Percentiles rank a stretch among this genome's conserved stretches.
These are phyloP conservation scores for Backusella australiensis DNA, from an alignment of 192 early-diverging fungal species.

Conservation along the genomic window DNA sequence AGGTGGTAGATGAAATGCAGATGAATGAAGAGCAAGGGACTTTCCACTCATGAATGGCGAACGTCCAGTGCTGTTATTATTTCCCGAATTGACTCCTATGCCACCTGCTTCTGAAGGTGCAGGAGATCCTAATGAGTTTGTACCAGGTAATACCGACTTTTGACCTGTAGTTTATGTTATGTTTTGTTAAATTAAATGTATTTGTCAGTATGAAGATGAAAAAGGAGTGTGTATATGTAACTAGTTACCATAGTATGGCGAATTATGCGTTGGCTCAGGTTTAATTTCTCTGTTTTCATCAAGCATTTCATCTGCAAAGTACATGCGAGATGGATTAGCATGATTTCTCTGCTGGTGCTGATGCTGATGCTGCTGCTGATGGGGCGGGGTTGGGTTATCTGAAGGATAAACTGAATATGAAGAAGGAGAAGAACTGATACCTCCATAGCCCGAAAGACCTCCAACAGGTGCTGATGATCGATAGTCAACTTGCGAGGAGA, in stretches of 20 bases:
- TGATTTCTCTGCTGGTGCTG: not conserved
- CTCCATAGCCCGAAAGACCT: not conserved
- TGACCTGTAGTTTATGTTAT: not conserved
- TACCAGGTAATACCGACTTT: constrained; percentile 10
- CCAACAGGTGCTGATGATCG: not conserved
- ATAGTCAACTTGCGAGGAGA: constrained; percentile 14
- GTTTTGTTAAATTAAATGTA: not conserved
- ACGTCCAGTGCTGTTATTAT: not conserved
- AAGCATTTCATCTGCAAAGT: constrained; percentile 9
- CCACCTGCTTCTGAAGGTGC: constrained; percentile 13
- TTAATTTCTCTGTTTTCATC: constrained; percentile 13
- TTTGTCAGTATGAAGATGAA: not conserved
- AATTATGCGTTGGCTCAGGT: not conserved
- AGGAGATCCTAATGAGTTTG: constrained; percentile 5
- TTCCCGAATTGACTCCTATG: not conserved
- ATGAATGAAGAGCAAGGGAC: constrained; percentile 6
- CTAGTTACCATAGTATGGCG: not conserved
- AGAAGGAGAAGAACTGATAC: not conserved
- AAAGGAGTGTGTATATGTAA: not conserved
- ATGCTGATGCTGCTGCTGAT: not conserved
- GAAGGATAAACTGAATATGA: constrained; percentile 9
- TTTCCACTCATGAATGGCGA: not conserved
- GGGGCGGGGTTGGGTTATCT: not conserved
- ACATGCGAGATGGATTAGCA: not conserved
- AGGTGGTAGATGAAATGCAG: constrained; percentile 17